These are phyloP conservation scores for Arabidopsis lyrata DNA, from an alignment of 441 rosid species.

Conservation along the genomic window DNA sequence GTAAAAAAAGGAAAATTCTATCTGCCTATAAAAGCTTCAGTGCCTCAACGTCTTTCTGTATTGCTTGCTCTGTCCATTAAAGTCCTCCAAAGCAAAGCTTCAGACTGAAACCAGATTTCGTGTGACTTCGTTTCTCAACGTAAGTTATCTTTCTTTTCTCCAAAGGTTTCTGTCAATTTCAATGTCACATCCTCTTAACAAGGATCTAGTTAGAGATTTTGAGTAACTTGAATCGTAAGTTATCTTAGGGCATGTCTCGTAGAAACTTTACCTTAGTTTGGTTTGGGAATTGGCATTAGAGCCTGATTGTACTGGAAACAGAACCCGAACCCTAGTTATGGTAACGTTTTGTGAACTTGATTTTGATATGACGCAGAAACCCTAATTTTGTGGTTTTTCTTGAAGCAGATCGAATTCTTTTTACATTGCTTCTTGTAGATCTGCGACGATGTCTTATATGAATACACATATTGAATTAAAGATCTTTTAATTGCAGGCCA, in stretches of 20 bases:
- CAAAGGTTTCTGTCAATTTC: neutral
- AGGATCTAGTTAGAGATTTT: too few species aligned
- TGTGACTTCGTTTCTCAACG: neutral
- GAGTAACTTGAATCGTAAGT: too few species aligned
- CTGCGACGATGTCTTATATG: conserved; percentile 21
- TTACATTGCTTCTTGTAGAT: neutral
- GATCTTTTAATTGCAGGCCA: conserved; percentile 40
- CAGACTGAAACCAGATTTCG: neutral
- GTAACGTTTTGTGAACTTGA: neutral
- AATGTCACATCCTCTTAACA: too few species aligned
- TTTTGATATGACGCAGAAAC: neutral
- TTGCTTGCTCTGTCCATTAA: neutral
- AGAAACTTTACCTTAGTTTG: too few species aligned
- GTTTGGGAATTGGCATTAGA: too few species aligned
- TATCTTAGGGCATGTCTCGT: too few species aligned
- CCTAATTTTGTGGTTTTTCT: neutral
- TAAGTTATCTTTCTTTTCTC: neutral
- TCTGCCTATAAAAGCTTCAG: neutral
- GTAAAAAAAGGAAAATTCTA: too few species aligned
- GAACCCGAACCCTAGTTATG: too few species aligned
- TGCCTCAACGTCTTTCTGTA: neutral
- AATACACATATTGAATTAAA: conserved; percentile 45
- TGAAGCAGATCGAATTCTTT: too few species aligned
- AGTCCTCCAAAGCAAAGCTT: neutral
- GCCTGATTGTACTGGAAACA: too few species aligned